Base-by-base conservation (phyloP, 2,329 filamentous ascomycete genomes). In the Talaromyces sp. region DNA sequence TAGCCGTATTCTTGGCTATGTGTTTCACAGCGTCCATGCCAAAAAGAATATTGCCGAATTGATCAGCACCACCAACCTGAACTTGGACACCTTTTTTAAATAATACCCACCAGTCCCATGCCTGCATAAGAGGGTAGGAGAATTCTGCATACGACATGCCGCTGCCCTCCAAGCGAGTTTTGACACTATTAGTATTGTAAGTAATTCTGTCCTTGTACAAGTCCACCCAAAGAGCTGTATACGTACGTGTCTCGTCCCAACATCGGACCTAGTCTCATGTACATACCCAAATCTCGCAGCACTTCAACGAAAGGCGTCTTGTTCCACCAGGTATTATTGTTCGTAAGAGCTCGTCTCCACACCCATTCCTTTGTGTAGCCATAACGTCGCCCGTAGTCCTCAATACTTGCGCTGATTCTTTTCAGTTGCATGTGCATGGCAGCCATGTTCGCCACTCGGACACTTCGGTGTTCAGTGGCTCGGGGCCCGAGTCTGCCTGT, bases 61-160 rank as follows among this genome's bases (percentile, higher is more conserved):
- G 95, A 75, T 99, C 95, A 7, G 93, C 93, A 45, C 95, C 95
- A 65, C 95, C 95, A 61, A 99, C 91, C 79, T 99, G 93, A 75
- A 98, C 86, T 73, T 93, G 89, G 10, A 93, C 84, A 57, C 85
- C 83, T 61, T 84, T 85, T 27, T 86, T 84, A 78, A 91, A 96
- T 80, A 98, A 85, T 70, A 91, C 85, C 91, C 92, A 98, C 87
- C 93, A 99, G 76, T 99, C 95, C 90, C 93, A 98, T 25, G 90
- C 93, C 76, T 99, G 95, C 72, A 98, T 87, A 17, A 99, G 80
- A 1, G 96, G 95, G 73, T 99, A 99, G 49, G 88, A 86, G 77
- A 99, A 97, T 75, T 99, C 95, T 41, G 92, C 89, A 72, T 96
- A 90, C 0, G 93, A 96, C 90, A 99, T 94, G 71, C 95, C 96